Evolutionary conservation across 2,329 filamentous ascomycete genomes (phyloP), one percentile per base, ranked within the genome.

Genomic region (Alternaria triticimaculans): DNA sequence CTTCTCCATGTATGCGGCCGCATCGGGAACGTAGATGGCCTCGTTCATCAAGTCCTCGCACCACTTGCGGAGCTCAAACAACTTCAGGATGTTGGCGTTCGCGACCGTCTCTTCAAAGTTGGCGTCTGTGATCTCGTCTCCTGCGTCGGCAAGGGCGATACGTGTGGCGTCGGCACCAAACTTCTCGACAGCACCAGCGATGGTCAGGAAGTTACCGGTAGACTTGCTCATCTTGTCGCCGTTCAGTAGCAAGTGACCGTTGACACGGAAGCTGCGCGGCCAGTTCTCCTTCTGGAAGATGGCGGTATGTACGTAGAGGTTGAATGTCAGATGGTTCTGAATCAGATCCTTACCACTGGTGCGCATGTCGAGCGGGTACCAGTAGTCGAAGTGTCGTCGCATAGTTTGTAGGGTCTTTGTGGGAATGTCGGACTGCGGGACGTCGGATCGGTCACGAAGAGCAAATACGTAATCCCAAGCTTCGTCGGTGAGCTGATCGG

Each of bases 201-300:
- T 85, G 11, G 96, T 98, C 80, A 99, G 86, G 85, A 99, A 99
- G 84, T 98, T 99, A 66, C 96, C 96, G 0, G 94, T 97, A 58
- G 91, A 95, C 85, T 99, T 99, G 80, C 90, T 92, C 96, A 99
- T 99, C 87, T 99, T 99, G 79, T 97, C 93, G 54, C 95, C 95
- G 79, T 99, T 99, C 68, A 99, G 86, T 80, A 97, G 89, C 75
- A 98, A 83, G 82, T 98, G 95, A 2, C 96, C 96, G 77, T 99
- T 99, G 66, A 92, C 90, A 69, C 96, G 91, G 70, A 98, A 87
- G 66, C 90, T 90, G 55, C 87, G 87, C 11, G 96, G 96, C 94
- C 95, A 97, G 84, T 94, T 96, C 80, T 95, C 88, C 63, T 88
- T 87, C 12, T 90, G 88, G 86, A 97, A 98, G 46, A 99, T 87